Base-by-base conservation (phyloP, 1,284 basidiomycete species). In the Peniophora sp. region DNA sequence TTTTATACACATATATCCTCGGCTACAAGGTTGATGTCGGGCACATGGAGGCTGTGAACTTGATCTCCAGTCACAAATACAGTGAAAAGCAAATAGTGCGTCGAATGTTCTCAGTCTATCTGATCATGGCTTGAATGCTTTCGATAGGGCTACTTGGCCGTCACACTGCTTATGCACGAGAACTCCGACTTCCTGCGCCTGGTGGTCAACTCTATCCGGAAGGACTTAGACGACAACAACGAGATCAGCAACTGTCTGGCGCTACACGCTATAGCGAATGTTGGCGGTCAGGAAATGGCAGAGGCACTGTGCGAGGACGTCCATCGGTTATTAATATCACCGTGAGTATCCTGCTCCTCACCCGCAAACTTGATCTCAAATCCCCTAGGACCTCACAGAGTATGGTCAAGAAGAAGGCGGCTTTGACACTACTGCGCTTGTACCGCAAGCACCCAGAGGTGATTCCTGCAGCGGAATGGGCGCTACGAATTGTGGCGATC, bases 1-100 rank as follows among this genome's bases (percentile, higher is more conserved):
- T 99, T 61, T 89, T 99, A 55, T 99, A 99, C 74, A 98, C 97
- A 17, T 98, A 97, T 64, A 99, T 99, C 59, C 77, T 99, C 53
- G 97, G 97, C 32, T 99, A 99, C 74, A 95, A 95, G 69, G 95
- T 99, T 60, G 97, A 99, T 65, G 83, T 99, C 34, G 97, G 97
- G 3, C 96, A 99, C 67, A 97, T 99, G 94, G 96, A 99, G 65
- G 96, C 97, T 12, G 91, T 99, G 60, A 97, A 99, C 68, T 79
- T 99, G 58, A 97, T 99, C 60, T 89, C 95, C 36, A 95, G 92
- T 64, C 72, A 82, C 45, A 98, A 97, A 65, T 99, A 99, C 67
- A 94, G 90, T 61, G 97, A 99, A 73, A 99, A 99, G 71, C 97
- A 99, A 71, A 99, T 99, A 58, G 96, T 96, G 65, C 61, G 32